Percentiles rank a stretch among this genome's conserved stretches.
Conservation (phyloP, 768 basidiomycete species). For the Collybiopsis luxurians region DNA sequence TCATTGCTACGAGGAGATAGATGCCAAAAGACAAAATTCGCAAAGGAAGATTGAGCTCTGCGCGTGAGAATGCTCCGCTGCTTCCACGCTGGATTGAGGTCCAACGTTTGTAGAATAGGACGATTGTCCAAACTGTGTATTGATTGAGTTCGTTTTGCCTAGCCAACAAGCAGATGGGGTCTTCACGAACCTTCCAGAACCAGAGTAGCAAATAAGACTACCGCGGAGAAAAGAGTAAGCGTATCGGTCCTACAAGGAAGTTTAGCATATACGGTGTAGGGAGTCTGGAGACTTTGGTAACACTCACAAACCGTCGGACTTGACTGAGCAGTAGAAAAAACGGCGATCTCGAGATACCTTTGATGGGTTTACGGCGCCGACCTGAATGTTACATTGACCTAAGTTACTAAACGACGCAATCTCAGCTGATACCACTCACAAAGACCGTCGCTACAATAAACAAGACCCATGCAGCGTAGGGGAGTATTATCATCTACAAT, state of each 20-base stretch:
- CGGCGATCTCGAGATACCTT: slow-evolving; percentile 43
- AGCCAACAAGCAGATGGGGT: not conserved
- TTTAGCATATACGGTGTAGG: not conserved
- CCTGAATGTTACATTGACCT: slow-evolving; percentile 18
- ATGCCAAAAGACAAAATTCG: slow-evolving; percentile 45
- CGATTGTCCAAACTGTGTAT: slow-evolving; percentile 37
- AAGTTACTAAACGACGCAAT: not conserved
- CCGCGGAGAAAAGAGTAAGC: slow-evolving; percentile 36
- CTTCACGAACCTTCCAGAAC: slow-evolving; percentile 32
- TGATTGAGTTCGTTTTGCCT: not conserved
- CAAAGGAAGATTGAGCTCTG: slow-evolving; percentile 43
- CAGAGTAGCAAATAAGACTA: slow-evolving; percentile 36
- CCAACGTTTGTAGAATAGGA: slow-evolving; percentile 36
- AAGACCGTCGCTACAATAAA: slow-evolving; percentile 37
- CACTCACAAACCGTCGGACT: slow-evolving; percentile 33
- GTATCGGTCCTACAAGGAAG: slow-evolving; percentile 34
- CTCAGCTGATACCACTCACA: slow-evolving; percentile 20
- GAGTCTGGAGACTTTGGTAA: not conserved
- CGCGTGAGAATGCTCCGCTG: slow-evolving; percentile 15
- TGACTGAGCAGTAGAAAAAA: slow-evolving; percentile 51
- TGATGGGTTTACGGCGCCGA: slow-evolving; percentile 33
- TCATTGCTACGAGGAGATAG: slow-evolving; percentile 39
- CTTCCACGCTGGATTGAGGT: slow-evolving; percentile 19
- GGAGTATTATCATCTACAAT: slow-evolving; percentile 36
- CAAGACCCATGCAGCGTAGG: slow-evolving; percentile 39